A percentile compares a stretch with the other conserved stretches of the same genome.
These are phyloP conservation scores for Oidiodendron maius DNA, from an alignment of 495 filamentous ascomycete genomes.

Conservation along the genomic window DNA sequence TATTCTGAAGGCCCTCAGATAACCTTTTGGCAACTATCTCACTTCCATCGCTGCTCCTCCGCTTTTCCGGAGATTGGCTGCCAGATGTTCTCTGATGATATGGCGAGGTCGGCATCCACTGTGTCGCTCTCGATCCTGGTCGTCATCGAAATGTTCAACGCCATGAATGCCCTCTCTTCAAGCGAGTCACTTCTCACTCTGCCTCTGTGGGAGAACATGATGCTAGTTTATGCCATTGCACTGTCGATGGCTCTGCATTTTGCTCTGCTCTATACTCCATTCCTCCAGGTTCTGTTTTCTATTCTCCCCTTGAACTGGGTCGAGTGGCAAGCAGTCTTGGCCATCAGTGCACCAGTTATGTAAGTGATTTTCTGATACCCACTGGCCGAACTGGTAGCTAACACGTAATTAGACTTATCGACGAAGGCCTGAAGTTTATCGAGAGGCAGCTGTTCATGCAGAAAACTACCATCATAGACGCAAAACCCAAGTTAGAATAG, in stretches of 20 bases:
- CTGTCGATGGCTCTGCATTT: constrained; percentile 98
- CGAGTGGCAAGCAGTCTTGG: constrained; percentile 91
- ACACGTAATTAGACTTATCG: constrained; percentile 62
- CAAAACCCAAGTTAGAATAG: constrained; percentile 22
- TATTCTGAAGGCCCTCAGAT: constrained; percentile 89
- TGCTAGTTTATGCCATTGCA: constrained; percentile 88
- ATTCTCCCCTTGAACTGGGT: constrained; percentile 83
- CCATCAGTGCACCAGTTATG: constrained; percentile 90
- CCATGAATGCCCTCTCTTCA: constrained; percentile 96
- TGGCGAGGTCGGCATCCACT: constrained; percentile 90
- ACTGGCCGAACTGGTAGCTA: constrained; percentile 24
- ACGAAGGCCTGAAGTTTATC: constrained; percentile 78
- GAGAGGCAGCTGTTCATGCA: constrained; percentile 60
- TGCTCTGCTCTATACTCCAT: constrained; percentile 83
- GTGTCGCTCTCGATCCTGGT: constrained; percentile 87
- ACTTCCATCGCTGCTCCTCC: constrained; percentile 88
- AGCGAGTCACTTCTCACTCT: constrained; percentile 92
- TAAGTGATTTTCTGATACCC: constrained; percentile 43
- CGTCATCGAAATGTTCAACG: constrained; percentile 99
- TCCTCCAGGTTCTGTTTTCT: constrained; percentile 83
- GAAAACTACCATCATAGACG: constrained; percentile 17
- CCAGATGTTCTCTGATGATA: constrained; percentile 85
- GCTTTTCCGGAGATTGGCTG: constrained; percentile 91
- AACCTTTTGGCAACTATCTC: constrained; percentile 82
- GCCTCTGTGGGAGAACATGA: constrained; percentile 94